These are phyloP conservation scores for Phytophthora ramorum DNA, from an alignment of 352 stramenopile genomes.

Conservation along the genomic window DNA sequence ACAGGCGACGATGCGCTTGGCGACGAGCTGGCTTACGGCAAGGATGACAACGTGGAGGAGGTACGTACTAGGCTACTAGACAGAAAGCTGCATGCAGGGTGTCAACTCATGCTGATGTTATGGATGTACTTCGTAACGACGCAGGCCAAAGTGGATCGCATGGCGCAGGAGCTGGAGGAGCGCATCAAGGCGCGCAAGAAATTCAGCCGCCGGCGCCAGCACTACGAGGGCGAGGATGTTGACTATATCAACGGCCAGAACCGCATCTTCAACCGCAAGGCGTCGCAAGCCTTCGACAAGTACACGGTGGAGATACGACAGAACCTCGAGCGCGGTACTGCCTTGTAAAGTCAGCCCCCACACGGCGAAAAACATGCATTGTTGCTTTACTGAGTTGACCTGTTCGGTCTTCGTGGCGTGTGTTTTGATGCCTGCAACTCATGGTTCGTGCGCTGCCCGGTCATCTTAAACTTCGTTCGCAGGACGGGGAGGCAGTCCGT, in stretches of 20 bases:
- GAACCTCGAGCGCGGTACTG: constrained; percentile 97
- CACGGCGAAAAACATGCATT: neutral
- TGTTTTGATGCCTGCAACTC: too few relatives aligned
- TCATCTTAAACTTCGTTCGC: constrained; percentile 57
- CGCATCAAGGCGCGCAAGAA: constrained; percentile 78
- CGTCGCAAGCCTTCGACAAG: constrained; percentile 96
- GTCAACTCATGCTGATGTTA: constrained; percentile 5
- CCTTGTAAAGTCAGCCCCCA: constrained; percentile 74
- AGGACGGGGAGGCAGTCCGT: constrained; percentile 61
- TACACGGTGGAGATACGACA: constrained; percentile 98
- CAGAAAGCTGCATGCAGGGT: neutral
- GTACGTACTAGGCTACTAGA: constrained; percentile 34
- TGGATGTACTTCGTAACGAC: neutral
- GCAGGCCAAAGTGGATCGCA: constrained; percentile 72
- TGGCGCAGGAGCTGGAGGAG: constrained; percentile 76
- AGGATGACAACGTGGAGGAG: constrained; percentile 56
- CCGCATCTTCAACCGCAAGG: constrained; percentile 98
- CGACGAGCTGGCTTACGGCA: constrained; percentile 75
- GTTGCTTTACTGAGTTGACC: neutral
- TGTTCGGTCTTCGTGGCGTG: neutral
- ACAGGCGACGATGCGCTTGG: constrained; percentile 37
- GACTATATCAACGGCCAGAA: constrained; percentile 99
- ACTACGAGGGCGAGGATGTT: constrained; percentile 92
- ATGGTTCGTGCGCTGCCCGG: too few relatives aligned
- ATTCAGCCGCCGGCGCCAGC: constrained; percentile 77